These are phyloP conservation scores for Xylaria curta DNA, from an alignment of 495 filamentous ascomycete species.

Conservation along the genomic window DNA sequence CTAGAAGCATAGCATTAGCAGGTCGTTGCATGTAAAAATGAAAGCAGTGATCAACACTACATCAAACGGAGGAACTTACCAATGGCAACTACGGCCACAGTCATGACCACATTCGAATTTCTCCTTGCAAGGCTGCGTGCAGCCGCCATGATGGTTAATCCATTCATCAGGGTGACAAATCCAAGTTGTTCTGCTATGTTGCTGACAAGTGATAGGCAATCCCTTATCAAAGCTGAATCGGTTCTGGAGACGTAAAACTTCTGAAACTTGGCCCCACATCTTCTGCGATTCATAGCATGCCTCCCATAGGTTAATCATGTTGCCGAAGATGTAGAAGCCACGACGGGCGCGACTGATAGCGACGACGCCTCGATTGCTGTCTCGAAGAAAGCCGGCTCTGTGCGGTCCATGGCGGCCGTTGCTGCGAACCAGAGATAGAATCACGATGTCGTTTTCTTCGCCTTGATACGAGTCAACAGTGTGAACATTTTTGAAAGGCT, in stretches of 20 bases:
- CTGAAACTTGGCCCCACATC: conserved; percentile 48
- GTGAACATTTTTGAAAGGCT: conserved; percentile 65
- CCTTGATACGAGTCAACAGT: conserved; percentile 96
- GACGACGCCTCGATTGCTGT: conserved; percentile 83
- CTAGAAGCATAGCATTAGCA: conserved; percentile 54
- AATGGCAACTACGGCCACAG: conserved; percentile 54
- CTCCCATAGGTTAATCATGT: conserved; percentile 60
- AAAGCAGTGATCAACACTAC: background rate
- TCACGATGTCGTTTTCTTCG: conserved; percentile 86
- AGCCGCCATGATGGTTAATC: conserved; percentile 65
- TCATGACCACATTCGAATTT: conserved; percentile 49
- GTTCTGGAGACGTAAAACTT: conserved; percentile 41
- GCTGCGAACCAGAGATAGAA: conserved; percentile 85
- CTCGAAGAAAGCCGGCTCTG: conserved; percentile 68
- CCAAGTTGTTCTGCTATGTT: conserved; percentile 44
- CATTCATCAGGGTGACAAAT: conserved; percentile 57
- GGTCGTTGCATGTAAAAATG: background rate
- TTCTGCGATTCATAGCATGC: conserved; percentile 43
- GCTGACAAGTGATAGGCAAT: conserved; percentile 50
- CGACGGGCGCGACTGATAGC: conserved; percentile 84
- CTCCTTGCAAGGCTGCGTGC: conserved; percentile 56
- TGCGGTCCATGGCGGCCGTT: conserved; percentile 30
- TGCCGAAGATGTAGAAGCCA: conserved; percentile 90
- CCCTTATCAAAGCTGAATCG: conserved; percentile 31
- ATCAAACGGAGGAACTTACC: conserved; percentile 38